Conservation (phyloP, 352 stramenopile genomes). For the Phytophthora litchii region DNA sequence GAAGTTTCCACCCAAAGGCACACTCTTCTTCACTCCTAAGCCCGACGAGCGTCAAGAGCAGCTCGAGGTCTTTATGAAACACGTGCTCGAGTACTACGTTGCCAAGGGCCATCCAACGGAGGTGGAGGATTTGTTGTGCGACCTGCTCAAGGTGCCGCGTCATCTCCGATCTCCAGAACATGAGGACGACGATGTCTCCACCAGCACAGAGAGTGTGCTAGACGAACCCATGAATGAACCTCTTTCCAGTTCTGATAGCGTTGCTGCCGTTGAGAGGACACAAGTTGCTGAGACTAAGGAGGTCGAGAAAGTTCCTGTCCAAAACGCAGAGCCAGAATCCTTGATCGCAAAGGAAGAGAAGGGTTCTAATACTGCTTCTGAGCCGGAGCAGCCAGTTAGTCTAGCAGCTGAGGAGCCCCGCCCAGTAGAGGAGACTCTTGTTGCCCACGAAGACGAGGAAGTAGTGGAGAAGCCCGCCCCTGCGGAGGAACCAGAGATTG, state of each 20-base stretch:
- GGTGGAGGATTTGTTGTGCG: constrained; percentile 51
- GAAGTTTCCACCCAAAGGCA: constrained; percentile 67
- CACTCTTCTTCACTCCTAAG: constrained; percentile 68
- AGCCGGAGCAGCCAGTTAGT: constrained; percentile 6
- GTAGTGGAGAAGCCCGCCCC: constrained; percentile 3
- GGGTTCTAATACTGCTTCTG: constrained; percentile 5
- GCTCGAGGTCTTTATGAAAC: constrained; percentile 68
- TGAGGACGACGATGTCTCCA: constrained; percentile 40
- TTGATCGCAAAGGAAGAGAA: constrained; percentile 18
- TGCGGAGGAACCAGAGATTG: constrained; percentile 3
- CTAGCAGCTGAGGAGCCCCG: constrained; percentile 16
- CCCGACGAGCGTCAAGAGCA: constrained; percentile 61
- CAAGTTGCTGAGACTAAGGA: constrained; percentile 7
- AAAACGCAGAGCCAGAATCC: not conserved
- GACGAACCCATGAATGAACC: constrained; percentile 36
- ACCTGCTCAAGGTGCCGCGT: constrained; percentile 59
- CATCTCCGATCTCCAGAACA: constrained; percentile 36
- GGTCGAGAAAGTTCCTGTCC: constrained; percentile 1
- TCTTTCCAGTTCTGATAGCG: constrained; percentile 13
- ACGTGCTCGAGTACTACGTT: constrained; percentile 48
- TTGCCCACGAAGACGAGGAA: constrained; percentile 10
- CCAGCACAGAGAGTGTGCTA: constrained; percentile 42
- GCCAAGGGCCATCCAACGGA: constrained; percentile 32
- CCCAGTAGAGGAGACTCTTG: not conserved
- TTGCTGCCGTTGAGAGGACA: constrained; percentile 2